These are phyloP conservation scores for Acorus gramineus DNA, from an alignment of 106 monocot species.

Conservation along the genomic window DNA sequence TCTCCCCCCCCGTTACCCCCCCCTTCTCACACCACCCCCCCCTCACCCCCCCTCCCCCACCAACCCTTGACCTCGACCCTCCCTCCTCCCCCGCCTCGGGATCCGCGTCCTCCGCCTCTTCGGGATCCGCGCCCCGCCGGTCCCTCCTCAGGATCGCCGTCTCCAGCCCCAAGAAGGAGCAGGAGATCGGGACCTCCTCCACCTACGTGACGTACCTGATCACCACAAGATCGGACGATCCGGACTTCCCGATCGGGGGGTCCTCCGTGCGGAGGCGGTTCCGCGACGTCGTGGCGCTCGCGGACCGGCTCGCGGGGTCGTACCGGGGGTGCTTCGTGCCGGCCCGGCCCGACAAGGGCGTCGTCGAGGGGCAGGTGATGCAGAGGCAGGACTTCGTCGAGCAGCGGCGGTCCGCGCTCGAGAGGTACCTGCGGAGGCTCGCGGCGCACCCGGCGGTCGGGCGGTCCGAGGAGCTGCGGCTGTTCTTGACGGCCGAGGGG, in stretches of 20 bases:
- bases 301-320: constrained; percentile 68
- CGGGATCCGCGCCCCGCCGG: no score
- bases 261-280: constrained; percentile 71
- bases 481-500: constrained; percentile 48
- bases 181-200: constrained; percentile 26
- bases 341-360: constrained; percentile 75
- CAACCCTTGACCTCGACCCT: no score
- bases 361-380: constrained; percentile 89
- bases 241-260: constrained; percentile 1
- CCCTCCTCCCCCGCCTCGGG: no score
- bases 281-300: constrained; percentile 79
- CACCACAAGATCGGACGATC: constrained; percentile 25
- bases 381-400: constrained; percentile 87
- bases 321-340: constrained; percentile 81
- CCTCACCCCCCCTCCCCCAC: no score
- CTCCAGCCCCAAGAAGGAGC: constrained; percentile 60
- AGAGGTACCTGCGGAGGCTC: constrained; percentile 68
- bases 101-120: no score
- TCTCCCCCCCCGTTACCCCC: no score
- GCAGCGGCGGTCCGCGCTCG: constrained; percentile 64
- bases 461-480: constrained; percentile 52
- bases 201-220: constrained; percentile 71
- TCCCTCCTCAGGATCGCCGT: constrained; percentile 35
- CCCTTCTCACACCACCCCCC: no score
- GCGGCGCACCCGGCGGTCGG: constrained; percentile 69